Conservation (phyloP, 306 rosid species). For the Quercus parvula region DNA sequence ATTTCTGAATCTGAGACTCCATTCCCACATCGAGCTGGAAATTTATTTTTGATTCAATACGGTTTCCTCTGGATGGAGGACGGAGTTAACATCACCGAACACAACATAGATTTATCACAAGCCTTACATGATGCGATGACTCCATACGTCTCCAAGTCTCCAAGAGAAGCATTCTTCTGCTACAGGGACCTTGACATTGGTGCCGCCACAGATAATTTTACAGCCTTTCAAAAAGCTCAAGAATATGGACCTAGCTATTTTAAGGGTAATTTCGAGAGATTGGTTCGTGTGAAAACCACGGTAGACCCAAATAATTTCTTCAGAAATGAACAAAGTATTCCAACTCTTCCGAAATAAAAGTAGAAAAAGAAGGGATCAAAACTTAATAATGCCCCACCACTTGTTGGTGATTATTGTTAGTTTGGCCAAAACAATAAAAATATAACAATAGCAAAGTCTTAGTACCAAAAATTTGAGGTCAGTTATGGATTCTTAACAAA, state of each 20-base stretch:
- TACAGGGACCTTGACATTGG: slow-evolving; percentile 72
- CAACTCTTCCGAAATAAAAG: slow-evolving; percentile 9
- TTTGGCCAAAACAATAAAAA: too few species aligned
- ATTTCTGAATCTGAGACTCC: slow-evolving; percentile 46
- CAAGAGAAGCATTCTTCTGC: slow-evolving; percentile 50
- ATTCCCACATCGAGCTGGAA: slow-evolving; percentile 57
- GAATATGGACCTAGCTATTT: slow-evolving; percentile 46
- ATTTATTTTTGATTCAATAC: slow-evolving; percentile 50
- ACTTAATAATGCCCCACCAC: too few species aligned
- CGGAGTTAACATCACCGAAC: slow-evolving; percentile 21
- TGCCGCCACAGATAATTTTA: background rate
- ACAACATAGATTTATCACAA: slow-evolving; percentile 19
- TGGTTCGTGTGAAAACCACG: slow-evolving; percentile 51
- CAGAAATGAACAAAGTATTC: slow-evolving; percentile 65
- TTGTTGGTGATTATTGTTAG: too few species aligned
- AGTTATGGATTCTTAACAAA: too few species aligned
- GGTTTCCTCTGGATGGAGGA: slow-evolving; percentile 35
- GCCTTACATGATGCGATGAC: slow-evolving; percentile 48
- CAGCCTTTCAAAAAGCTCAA: slow-evolving; percentile 29
- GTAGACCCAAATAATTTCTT: slow-evolving; percentile 69
- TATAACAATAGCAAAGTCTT: too few species aligned
- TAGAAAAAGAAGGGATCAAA: too few species aligned
- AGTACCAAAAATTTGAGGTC: too few species aligned
- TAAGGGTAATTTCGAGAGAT: slow-evolving; percentile 44
- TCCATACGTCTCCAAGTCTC: slow-evolving; percentile 55